Evolutionary conservation across 2,329 filamentous ascomycete species (phyloP).

Genomic region (Fusarium concolor): DNA sequence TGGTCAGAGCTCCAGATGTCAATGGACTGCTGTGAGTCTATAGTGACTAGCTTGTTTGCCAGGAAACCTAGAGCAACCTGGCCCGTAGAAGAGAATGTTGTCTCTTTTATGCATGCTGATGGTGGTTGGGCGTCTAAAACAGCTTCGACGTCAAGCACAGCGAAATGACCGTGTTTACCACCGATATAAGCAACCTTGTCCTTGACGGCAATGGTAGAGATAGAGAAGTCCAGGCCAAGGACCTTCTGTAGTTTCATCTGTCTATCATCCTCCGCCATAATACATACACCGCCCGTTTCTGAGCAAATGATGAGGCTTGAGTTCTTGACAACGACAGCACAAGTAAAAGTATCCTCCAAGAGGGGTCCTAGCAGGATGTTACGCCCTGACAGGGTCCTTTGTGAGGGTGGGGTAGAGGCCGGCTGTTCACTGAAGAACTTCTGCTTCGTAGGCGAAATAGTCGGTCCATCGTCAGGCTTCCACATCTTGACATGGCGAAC

Average conservation of each 20-base stretch:
- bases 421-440: conserved; percentile 61
- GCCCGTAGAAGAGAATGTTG: conserved; percentile 54
- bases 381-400: conserved; percentile 80
- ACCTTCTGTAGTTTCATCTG: conserved; percentile 77
- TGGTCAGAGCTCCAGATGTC: conserved; percentile 69
- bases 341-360: conserved; percentile 86
- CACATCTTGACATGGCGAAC: conserved; percentile 94
- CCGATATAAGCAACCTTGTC: conserved; percentile 73
- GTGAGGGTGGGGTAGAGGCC: conserved; percentile 48
- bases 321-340: conserved; percentile 75
- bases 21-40: conserved; percentile 81
- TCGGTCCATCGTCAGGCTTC: conserved; percentile 77
- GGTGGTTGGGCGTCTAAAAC: conserved; percentile 56
- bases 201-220: conserved; percentile 74
- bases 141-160: conserved; percentile 63
- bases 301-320: conserved; percentile 85
- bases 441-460: conserved; percentile 72
- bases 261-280: conserved; percentile 81
- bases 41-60: conserved; percentile 74
- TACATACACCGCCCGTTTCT: conserved; percentile 88
- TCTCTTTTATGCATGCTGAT: conserved; percentile 54
- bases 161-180: conserved; percentile 72
- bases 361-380: conserved; percentile 88
- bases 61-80: conserved; percentile 78
- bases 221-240: conserved; percentile 72